phyloP scores from a whole-genome alignment of 1,139 yeast species.

The Casaregolazyma suthepensis region DNA sequence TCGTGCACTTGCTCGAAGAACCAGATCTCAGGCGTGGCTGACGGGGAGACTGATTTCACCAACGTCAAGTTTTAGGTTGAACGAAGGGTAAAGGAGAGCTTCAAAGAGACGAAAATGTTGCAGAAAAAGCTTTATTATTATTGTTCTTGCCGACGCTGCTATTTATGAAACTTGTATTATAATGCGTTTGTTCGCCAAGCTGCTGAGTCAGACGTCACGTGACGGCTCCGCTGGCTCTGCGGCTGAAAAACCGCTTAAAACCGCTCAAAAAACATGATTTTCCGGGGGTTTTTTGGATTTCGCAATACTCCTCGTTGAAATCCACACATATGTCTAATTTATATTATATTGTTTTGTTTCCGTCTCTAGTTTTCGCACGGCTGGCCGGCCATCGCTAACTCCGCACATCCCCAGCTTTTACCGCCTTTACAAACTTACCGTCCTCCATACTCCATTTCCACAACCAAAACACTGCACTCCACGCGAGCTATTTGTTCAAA shows the following conservation, averaged over 20 bases:
- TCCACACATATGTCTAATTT: background rate
- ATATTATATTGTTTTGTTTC: no score
- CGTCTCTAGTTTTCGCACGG: background rate
- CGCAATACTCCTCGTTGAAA: background rate
- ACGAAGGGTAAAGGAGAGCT: background rate
- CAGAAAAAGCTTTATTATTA: no score
- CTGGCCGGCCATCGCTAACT: background rate
- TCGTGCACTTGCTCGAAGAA: constrained; percentile 37
- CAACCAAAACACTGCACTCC: background rate
- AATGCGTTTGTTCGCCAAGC: background rate
- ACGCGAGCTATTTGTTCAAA: background rate
- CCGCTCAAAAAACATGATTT: background rate
- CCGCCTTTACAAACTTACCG: background rate
- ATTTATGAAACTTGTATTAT: background rate
- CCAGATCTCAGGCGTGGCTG: constrained; percentile 30
- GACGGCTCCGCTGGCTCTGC: background rate
- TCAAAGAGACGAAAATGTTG: no score
- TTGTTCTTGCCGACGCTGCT: no score
- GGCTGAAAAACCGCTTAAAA: no score
- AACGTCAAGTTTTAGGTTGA: constrained; percentile 24
- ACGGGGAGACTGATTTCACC: constrained; percentile 40
- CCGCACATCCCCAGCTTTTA: background rate
- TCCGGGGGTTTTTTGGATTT: background rate
- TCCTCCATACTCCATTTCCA: background rate
- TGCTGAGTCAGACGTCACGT: background rate